Evolutionary conservation across 345 rosid species (phyloP).

Genomic region (Moricandia moricandioides): DNA sequence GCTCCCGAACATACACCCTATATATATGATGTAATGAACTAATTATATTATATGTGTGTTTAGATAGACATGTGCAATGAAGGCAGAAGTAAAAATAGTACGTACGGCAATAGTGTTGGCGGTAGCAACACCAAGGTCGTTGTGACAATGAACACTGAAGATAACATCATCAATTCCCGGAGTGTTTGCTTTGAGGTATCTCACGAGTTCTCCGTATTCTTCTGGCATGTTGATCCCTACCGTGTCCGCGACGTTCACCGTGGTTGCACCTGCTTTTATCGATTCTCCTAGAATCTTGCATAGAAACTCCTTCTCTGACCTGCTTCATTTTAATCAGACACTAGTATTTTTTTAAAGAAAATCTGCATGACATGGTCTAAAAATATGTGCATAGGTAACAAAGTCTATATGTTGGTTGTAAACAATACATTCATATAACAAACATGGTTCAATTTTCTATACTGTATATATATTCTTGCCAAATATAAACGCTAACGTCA

Average conservation of each 20-base stretch:
- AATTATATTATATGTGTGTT: not conserved
- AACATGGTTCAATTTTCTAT: not conserved
- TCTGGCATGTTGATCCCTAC: constrained; percentile 73
- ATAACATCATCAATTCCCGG: constrained; percentile 75
- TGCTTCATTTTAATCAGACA: not conserved
- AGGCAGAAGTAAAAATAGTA: constrained; percentile 16
- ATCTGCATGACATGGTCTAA: not conserved
- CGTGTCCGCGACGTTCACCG: constrained; percentile 81
- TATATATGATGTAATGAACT: not conserved
- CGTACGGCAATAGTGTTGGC: constrained; percentile 85
- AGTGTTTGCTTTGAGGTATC: constrained; percentile 77
- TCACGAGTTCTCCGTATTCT: constrained; percentile 66
- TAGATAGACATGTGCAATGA: not conserved
- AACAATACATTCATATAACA: not conserved
- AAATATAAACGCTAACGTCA: not conserved
- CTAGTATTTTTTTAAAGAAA: not conserved
- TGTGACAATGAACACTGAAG: constrained; percentile 90
- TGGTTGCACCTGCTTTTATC: constrained; percentile 83
- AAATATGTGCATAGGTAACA: not conserved
- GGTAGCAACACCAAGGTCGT: constrained; percentile 95
- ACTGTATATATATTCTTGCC: not conserved
- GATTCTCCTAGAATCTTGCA: constrained; percentile 77
- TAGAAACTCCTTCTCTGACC: constrained; percentile 39
- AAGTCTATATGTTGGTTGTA: not conserved
- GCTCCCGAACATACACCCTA: constrained; percentile 89